These are phyloP conservation scores for Penicillium sp. DNA, from an alignment of 2,329 filamentous ascomycete genomes.

Conservation along the genomic window DNA sequence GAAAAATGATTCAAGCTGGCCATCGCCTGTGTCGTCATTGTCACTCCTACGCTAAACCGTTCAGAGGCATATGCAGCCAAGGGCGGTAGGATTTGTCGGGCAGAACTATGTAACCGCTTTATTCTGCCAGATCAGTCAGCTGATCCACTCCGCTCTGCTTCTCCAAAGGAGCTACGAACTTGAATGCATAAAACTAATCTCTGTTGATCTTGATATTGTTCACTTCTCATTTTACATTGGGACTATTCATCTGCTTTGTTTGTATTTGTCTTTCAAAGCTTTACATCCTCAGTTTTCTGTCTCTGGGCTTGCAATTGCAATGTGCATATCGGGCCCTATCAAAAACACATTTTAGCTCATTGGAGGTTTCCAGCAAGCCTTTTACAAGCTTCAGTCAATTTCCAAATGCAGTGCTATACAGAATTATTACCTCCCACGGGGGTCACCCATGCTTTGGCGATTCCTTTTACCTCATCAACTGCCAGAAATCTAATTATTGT, in stretches of 20 bases:
- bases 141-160: constrained; percentile 1
- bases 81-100: not conserved
- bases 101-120: not conserved
- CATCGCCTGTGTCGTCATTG: constrained; percentile 11
- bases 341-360: constrained; percentile 10
- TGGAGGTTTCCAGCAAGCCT: constrained; percentile 9
- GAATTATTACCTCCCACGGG: constrained; percentile 92
- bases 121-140: constrained; percentile 8
- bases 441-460: constrained; percentile 79
- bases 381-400: not conserved
- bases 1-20: not conserved
- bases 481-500: constrained; percentile 85
- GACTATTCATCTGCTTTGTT: not conserved
- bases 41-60: constrained; percentile 1
- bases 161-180: constrained; percentile 8
- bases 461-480: constrained; percentile 73
- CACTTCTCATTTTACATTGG: not conserved
- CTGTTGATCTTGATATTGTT: not conserved
- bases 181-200: constrained; percentile 1
- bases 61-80: not conserved
- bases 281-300: not conserved
- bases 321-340: constrained; percentile 10
- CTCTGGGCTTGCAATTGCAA: constrained; percentile 10
- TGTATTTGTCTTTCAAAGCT: not conserved
- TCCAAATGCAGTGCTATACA: constrained; percentile 89